Base-by-base conservation (phyloP, 2,329 filamentous ascomycete genomes). In the Diaporthe helianthi region DNA sequence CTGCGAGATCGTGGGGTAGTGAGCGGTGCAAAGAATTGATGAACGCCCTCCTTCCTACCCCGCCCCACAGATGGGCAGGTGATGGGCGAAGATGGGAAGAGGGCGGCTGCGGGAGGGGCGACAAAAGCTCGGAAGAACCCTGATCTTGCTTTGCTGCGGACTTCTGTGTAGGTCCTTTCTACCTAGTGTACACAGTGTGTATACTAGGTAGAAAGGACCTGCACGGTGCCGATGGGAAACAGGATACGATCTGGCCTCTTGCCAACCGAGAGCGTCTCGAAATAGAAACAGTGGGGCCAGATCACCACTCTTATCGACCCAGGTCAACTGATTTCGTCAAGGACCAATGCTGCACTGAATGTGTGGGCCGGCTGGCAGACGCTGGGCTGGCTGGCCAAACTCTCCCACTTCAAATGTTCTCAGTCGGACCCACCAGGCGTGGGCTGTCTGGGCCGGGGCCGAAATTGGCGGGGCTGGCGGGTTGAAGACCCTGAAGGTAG, bases 321-420 rank as follows among this genome's bases (percentile, higher is more conserved):
- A 63, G 66, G 41, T n/a, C n/a, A n/a, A n/a, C n/a, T n/a, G n/a
- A n/a, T 64, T 65, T 64, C 58, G 58, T 68, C 67, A 68, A 38
- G 44, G 52, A 17, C 64, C 29, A 44, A 58, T 41, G 26, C 47
- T 22, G 41, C 64, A 67, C 24, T 17, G 15, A 22, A 49, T 46
- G 19, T 24, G 52, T 54, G 64, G 53, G 52, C 52, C 41, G 38
- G n/a, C n/a, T 51, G 61, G 46, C 33, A n/a, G n/a, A n/a, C n/a
- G n/a, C n/a, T n/a, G n/a, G n/a, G n/a, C n/a, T n/a, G n/a, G n/a
- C n/a, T n/a, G n/a, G n/a, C n/a, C n/a, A 44, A 31, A 13, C 1
- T 31, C 33, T 44, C 24, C 26, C 24, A 13, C 3, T 19, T n/a
- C n/a, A n/a, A n/a, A n/a, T n/a, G n/a, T n/a, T 31, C 22, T 22